phyloP scores from a whole-genome alignment of 2,329 filamentous ascomycete genomes.

The Fusarium pseudoanthophilum region DNA sequence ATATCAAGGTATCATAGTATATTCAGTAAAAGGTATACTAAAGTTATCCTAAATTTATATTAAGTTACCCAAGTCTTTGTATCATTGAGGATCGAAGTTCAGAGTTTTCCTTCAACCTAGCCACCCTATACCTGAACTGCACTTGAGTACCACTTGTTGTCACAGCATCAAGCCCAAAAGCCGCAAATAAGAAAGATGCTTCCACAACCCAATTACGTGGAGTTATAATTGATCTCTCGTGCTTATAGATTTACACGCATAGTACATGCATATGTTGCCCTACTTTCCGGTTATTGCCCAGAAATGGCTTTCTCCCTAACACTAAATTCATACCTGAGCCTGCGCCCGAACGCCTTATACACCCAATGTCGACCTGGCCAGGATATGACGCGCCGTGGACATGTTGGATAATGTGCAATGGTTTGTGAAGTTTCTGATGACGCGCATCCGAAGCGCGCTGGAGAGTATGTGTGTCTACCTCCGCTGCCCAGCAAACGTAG shows the following conservation, averaged over 20 bases:
- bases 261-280: neutral
- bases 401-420: neutral
- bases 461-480: conserved; percentile 37
- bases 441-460: neutral
- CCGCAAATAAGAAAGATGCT: neutral
- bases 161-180: neutral
- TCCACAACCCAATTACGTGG: neutral
- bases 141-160: neutral
- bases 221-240: neutral
- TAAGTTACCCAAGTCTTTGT: neutral
- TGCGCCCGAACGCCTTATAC: conserved; percentile 39
- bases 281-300: neutral
- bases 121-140: neutral
- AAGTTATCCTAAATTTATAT: neutral
- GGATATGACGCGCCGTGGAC: conserved; percentile 5
- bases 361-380: conserved; percentile 14
- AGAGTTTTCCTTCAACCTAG: neutral
- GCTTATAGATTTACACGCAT: neutral
- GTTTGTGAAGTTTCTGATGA: neutral
- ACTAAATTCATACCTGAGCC: conserved; percentile 16
- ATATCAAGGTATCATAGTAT: neutral
- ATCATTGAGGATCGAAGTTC: neutral
- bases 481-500: conserved; percentile 63
- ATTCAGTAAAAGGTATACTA: neutral
- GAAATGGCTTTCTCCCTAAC: neutral